phyloP scores from a whole-genome alignment of 1,139 yeast genomes.

The Debaryomycetaceae sp. region DNA sequence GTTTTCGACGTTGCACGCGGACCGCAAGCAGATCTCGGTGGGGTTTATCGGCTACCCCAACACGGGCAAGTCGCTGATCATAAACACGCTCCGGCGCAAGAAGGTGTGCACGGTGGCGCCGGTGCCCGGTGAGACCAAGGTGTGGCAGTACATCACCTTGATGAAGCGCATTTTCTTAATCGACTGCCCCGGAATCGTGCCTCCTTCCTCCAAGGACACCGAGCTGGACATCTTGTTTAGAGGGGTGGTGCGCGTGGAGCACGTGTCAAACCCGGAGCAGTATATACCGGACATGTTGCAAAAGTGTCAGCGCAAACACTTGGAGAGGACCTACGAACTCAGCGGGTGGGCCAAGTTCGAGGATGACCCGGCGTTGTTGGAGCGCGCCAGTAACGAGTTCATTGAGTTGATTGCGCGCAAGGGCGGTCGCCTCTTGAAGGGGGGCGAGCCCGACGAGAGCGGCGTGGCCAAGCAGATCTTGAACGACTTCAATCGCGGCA shows the following conservation, averaged over 20 bases:
- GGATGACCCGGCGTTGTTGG: conserved; percentile 35
- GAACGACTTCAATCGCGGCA: conserved; percentile 94
- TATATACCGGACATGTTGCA: conserved; percentile 83
- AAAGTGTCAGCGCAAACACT: conserved; percentile 84
- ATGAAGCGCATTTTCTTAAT: conserved; percentile 94
- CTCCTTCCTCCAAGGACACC: conserved; percentile 84
- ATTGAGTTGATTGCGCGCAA: conserved; percentile 88
- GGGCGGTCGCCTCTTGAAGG: conserved; percentile 87
- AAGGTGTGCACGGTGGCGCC: conserved; percentile 98
- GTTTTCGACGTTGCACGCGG: conserved; percentile 84
- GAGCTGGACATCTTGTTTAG: conserved; percentile 93
- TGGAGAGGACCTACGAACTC: conserved; percentile 93
- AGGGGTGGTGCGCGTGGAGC: conserved; percentile 97
- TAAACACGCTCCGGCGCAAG: conserved; percentile 87
- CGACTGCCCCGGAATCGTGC: conserved; percentile 99
- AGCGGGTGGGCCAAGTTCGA: conserved; percentile 75
- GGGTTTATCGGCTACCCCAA: conserved; percentile 98
- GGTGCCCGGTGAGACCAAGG: conserved; percentile 98
- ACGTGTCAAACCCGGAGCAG: conserved; percentile 92
- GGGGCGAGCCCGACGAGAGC: conserved; percentile 96
- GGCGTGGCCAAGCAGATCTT: conserved; percentile 88
- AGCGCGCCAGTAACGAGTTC: conserved; percentile 68
- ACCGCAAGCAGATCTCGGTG: conserved; percentile 92
- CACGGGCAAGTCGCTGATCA: conserved; percentile 94
- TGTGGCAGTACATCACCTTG: conserved; percentile 96